Base-by-base conservation (phyloP, 1,284 basidiomycete genomes). In the Leccinum fuscescens region DNA sequence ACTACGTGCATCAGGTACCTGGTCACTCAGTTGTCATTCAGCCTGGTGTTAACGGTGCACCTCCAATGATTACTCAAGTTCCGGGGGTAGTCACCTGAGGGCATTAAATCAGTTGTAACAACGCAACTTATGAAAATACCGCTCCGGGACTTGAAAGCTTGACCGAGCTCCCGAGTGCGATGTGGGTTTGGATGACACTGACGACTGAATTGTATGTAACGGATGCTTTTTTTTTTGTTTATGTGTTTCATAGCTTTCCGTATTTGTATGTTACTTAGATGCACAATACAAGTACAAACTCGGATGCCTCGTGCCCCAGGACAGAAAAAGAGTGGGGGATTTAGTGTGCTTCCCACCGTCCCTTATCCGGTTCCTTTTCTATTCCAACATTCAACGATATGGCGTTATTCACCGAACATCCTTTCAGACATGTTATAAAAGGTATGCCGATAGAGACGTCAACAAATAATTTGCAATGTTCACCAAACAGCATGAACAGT, bases 11-110 rank as follows among this genome's bases (percentile, higher is more conserved):
- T 64, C 81, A 83, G 61, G 73, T 76, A 58, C 83, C 84, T 58
- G 88, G 88, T 15, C 82, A 85, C 66, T 83, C 87, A n/a, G 77
- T 89, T 63, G 77, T 90, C 56, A 85, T 91, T 62, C 88, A 89
- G 65, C 88, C 86, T 48, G 83, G 84, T 56, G 64, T 80, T 55
- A 82, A 83, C 64, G 88, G 89, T 48, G 79, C 78, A 52, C 79
- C 82, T 22, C 78, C 88, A 15, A 80, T 81, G n/a, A 76, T 91
- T 57, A 84, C 82, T 12, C 85, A 86, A 67, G 75, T 89, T 17
- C 85, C 84, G 17, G 77, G 82, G 49, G 61, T 77, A 56, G 72
- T 80, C 50, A 57, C 68, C 17, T 69, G 49, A 72, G 50, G 44
- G 42, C n/a, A 51, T 55, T 20, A 55, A 24, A 57, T 35, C 37